phyloP scores from a whole-genome alignment of 768 basidiomycete species.

The Lactarius hengduanensis region DNA sequence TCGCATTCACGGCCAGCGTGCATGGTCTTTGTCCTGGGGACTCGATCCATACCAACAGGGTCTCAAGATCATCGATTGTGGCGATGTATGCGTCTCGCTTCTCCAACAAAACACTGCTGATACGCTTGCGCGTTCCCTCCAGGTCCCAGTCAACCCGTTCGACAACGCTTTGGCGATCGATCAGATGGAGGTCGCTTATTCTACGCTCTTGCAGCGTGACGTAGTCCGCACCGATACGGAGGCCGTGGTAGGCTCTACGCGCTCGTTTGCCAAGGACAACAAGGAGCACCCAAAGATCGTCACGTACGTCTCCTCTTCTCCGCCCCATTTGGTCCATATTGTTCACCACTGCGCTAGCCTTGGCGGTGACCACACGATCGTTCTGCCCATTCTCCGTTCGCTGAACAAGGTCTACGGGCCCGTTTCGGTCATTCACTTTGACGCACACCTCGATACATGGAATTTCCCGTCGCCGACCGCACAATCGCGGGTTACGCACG shows the following conservation, averaged over 20 bases:
- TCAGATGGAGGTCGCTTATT: slow-evolving; percentile 85
- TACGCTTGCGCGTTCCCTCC: background rate
- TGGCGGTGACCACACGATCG: slow-evolving; percentile 90
- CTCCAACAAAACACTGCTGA: background rate
- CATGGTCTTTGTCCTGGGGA: slow-evolving; percentile 73
- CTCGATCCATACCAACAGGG: slow-evolving; percentile 61
- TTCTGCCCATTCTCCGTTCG: slow-evolving; percentile 80
- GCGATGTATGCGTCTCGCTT: slow-evolving; percentile 55
- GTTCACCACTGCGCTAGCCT: slow-evolving; percentile 30
- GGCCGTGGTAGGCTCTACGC: slow-evolving; percentile 31
- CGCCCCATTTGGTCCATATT: background rate
- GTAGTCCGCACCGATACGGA: slow-evolving; percentile 32
- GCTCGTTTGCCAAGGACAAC: slow-evolving; percentile 52
- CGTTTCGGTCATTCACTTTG: slow-evolving; percentile 81
- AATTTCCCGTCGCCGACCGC: slow-evolving; percentile 36
- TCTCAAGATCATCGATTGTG: slow-evolving; percentile 72
- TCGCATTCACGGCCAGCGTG: slow-evolving; percentile 56
- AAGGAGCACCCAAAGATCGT: slow-evolving; percentile 72
- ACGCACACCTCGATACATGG: slow-evolving; percentile 76
- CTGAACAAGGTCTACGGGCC: slow-evolving; percentile 79
- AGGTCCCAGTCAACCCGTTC: slow-evolving; percentile 78
- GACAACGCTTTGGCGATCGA: slow-evolving; percentile 82
- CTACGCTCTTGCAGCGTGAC: slow-evolving; percentile 64
- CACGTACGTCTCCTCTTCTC: slow-evolving; percentile 39
- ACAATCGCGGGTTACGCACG: slow-evolving; percentile 75